These are phyloP conservation scores for Waltiozyma sp. DNA, from an alignment of 1,139 yeast genomes.

Conservation along the genomic window DNA sequence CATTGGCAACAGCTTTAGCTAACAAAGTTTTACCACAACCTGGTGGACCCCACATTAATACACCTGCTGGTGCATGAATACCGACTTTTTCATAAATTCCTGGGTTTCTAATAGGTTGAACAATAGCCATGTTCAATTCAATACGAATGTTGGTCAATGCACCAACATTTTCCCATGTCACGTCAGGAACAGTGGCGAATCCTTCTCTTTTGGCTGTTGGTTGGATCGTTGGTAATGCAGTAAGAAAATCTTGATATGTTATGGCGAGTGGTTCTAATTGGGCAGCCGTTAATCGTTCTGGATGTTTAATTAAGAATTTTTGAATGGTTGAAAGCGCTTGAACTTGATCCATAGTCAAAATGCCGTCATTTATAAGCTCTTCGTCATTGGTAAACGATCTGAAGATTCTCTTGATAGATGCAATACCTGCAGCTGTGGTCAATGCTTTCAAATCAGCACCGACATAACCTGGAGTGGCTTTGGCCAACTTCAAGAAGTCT, in stretches of 20 bases:
- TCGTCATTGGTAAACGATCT: conserved; percentile 22
- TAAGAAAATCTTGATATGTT: conserved; percentile 65
- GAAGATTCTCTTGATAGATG: conserved; percentile 88
- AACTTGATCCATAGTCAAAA: conserved; percentile 1
- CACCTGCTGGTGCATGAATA: conserved; percentile 95
- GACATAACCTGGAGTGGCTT: conserved; percentile 93
- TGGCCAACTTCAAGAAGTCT: conserved; percentile 67
- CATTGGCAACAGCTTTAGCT: conserved; percentile 97
- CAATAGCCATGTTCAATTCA: conserved; percentile 94
- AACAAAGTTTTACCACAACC: conserved; percentile 96
- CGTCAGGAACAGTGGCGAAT: conserved; percentile 97
- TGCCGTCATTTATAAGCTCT: conserved; percentile 6
- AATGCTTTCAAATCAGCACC: conserved; percentile 95
- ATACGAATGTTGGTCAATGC: conserved; percentile 72
- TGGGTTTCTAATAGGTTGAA: conserved; percentile 91
- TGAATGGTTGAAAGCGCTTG: conserved; percentile 51
- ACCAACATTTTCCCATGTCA: conserved; percentile 92
- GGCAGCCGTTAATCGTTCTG: conserved; percentile 63
- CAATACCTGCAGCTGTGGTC: conserved; percentile 90
- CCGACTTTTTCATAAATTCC: conserved; percentile 86
- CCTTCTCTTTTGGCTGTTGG: conserved; percentile 99
- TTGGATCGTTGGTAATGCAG: conserved; percentile 86
- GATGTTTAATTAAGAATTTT: conserved; percentile 60
- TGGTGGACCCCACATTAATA: conserved; percentile 97
- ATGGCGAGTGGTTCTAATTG: conserved; percentile 71